Percentiles rank a stretch among this genome's conserved stretches.
Evolutionary conservation across 2,329 filamentous ascomycete species (phyloP).

Genomic region (Zasmidium angulare): DNA sequence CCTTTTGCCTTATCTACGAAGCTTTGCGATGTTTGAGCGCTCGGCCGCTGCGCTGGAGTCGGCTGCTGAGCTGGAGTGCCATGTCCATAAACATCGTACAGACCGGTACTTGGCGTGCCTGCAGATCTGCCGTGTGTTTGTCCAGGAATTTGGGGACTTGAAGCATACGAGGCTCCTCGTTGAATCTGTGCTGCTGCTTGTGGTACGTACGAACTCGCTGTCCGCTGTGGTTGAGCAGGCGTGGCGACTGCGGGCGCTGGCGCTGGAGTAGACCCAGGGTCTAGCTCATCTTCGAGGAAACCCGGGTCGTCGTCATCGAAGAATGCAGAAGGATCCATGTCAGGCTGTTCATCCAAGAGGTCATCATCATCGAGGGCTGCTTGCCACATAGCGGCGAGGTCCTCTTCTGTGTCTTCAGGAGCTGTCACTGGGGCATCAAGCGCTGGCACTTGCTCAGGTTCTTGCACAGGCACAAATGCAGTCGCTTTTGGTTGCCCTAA

Average conservation of each 20-base stretch:
- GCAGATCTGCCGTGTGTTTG: conserved; percentile 29
- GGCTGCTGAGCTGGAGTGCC: conserved; percentile 14
- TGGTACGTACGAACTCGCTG: conserved; percentile 19
- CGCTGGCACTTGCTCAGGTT: conserved; percentile 9
- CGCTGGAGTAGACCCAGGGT: conserved; percentile 10
- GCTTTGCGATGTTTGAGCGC: conserved; percentile 62
- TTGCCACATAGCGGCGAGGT: conserved; percentile 79
- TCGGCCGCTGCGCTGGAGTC: conserved; percentile 45
- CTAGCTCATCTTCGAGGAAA: conserved; percentile 67
- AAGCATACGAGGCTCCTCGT: conserved; percentile 21
- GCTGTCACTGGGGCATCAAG: conserved; percentile 11
- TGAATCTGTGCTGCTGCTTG: conserved; percentile 8
- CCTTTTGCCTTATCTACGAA: conserved; percentile 89
- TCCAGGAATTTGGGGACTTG: conserved; percentile 19
- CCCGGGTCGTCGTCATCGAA: conserved; percentile 84
- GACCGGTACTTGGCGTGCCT: conserved; percentile 35
- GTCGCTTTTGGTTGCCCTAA: conserved; percentile 2
- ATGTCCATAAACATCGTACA: conserved; percentile 34
- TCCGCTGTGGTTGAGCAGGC: conserved; percentile 11
- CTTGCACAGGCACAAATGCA: conserved; percentile 5
- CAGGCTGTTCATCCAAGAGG: conserved; percentile 30
- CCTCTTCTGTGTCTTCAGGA: conserved; percentile 46
- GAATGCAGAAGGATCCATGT: conserved; percentile 63
- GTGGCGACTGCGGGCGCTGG: conserved; percentile 10
- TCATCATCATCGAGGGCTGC: conserved; percentile 73